Conservation (phyloP, 73 alveolate genomes). For the Symbiodinium pilosum region DNA sequence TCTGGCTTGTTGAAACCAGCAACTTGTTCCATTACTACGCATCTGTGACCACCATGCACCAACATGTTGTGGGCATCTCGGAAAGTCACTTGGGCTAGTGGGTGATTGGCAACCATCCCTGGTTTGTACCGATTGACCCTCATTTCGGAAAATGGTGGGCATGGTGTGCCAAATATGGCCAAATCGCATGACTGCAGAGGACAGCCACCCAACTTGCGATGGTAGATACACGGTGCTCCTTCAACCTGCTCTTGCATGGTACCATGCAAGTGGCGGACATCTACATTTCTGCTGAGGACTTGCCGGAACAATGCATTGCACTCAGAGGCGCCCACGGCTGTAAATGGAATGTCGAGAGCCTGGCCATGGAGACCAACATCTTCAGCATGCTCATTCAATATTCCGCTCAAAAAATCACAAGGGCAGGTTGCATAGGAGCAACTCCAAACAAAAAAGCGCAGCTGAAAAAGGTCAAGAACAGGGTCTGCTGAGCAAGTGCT, state of each 20-base stretch:
- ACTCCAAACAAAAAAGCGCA: neutral
- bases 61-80: neutral
- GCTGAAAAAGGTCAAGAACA: too few species aligned
- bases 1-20: neutral
- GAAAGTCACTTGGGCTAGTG: neutral
- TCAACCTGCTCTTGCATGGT: neutral
- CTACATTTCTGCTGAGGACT: neutral
- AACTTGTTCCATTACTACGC: neutral
- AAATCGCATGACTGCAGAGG: neutral
- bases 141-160: neutral
- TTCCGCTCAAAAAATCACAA: neutral
- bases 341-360: neutral
- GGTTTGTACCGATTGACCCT: neutral
- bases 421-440: neutral
- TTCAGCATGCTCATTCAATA: neutral
- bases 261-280: neutral
- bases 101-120: neutral
- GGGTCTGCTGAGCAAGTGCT: neutral
- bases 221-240: neutral
- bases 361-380: neutral
- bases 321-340: neutral
- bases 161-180: neutral
- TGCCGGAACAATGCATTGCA: neutral
- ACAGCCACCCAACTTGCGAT: neutral
- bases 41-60: neutral